phyloP scores from a whole-genome alignment of 2,329 filamentous ascomycete genomes.

The Fusarium cicatricum region DNA sequence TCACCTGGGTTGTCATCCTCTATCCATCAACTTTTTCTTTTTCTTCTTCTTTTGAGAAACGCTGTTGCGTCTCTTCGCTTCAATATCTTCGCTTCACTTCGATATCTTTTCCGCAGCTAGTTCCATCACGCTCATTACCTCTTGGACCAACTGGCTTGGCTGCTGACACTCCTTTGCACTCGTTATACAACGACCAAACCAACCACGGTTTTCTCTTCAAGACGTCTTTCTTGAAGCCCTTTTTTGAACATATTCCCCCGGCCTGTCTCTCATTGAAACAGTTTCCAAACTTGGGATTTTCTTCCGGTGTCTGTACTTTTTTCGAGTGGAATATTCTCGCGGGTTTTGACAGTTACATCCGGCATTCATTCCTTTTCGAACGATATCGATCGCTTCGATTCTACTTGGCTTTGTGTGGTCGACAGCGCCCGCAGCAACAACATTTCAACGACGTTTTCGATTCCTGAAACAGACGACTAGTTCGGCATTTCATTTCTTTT shows the following conservation, averaged over 20 bases:
- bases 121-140: conserved; percentile 44
- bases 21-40: conserved; percentile 35
- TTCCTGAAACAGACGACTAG: conserved; percentile 26
- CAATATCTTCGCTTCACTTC: conserved; percentile 51
- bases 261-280: conserved; percentile 19
- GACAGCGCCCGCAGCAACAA: conserved; percentile 12
- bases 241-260: conserved; percentile 11
- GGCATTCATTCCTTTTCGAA: conserved; percentile 26
- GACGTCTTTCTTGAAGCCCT: not conserved
- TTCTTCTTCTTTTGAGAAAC: conserved; percentile 37
- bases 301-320: conserved; percentile 35
- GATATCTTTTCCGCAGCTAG: conserved; percentile 44
- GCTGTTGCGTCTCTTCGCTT: conserved; percentile 43
- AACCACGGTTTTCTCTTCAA: conserved; percentile 19
- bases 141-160: conserved; percentile 65
- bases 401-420: conserved; percentile 13
- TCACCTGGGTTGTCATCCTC: conserved; percentile 36
- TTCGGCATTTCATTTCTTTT: conserved; percentile 9
- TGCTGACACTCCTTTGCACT: conserved; percentile 61
- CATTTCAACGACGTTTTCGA: conserved; percentile 31
- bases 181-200: conserved; percentile 22
- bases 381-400: conserved; percentile 32
- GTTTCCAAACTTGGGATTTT: conserved; percentile 13
- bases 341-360: conserved; percentile 35
- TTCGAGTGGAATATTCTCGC: conserved; percentile 41